Evolutionary conservation across 164 flowering plant species (phyloP).

Genomic region (Aristolochia californica): DNA sequence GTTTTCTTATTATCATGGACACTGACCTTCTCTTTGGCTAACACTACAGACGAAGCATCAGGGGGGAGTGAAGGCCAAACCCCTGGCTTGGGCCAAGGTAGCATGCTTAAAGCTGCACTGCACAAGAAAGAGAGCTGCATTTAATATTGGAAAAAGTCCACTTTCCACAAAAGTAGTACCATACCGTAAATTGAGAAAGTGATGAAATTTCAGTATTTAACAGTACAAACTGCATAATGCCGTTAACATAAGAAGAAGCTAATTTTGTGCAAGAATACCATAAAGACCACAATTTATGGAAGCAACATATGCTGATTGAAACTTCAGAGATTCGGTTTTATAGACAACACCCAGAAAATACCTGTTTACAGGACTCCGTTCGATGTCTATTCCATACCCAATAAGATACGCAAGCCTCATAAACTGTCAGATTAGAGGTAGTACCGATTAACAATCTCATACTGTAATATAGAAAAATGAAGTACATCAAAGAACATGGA

Average conservation of each 20-base stretch:
- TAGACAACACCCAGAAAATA: constrained; percentile 10
- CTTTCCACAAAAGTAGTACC: background rate
- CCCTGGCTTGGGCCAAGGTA: constrained; percentile 96
- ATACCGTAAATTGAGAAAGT: too few species aligned
- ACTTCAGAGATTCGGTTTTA: background rate
- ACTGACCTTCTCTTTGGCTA: constrained; percentile 88
- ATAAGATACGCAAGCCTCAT: constrained; percentile 90
- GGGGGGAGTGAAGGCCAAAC: constrained; percentile 88
- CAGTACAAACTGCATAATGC: too few species aligned
- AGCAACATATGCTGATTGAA: too few species aligned
- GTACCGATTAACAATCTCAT: background rate
- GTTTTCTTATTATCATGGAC: constrained; percentile 1
- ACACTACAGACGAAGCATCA: constrained; percentile 72
- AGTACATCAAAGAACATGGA: background rate
- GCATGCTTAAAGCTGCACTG: constrained; percentile 95
- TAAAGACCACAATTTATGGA: too few species aligned
- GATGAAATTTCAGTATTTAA: too few species aligned
- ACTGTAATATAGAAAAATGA: background rate
- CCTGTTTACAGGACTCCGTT: constrained; percentile 95
- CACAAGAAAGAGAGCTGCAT: constrained; percentile 5
- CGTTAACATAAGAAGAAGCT: too few species aligned
- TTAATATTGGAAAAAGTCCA: constrained; percentile 1
- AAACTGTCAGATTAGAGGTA: constrained; percentile 44
- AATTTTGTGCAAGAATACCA: too few species aligned
- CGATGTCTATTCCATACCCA: constrained; percentile 80